phyloP scores from a whole-genome alignment of 2,329 filamentous ascomycete species.

The Alternaria consortialis region DNA sequence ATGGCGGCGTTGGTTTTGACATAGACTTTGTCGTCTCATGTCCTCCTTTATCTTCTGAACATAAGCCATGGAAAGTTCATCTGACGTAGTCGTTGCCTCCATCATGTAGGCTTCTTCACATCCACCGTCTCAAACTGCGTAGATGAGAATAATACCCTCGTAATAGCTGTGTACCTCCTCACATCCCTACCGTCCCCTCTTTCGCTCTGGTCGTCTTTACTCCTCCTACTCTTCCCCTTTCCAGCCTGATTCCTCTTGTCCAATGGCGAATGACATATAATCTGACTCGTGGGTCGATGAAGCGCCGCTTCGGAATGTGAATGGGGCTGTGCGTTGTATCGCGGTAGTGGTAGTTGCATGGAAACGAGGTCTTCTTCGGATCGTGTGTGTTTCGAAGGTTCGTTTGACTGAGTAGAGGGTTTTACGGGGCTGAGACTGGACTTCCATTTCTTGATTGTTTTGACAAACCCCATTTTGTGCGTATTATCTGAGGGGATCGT shows the following conservation, averaged over 20 bases:
- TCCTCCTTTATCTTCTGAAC: not conserved
- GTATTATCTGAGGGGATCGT: not conserved
- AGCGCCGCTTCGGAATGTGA: not conserved
- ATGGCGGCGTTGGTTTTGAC: not conserved
- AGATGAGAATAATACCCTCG: not conserved
- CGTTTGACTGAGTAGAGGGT: not conserved
- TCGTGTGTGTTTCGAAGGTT: not conserved
- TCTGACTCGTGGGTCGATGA: not conserved
- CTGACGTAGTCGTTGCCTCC: not conserved
- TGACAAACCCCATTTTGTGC: slow-evolving; percentile 3
- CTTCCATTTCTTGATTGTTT: slow-evolving; percentile 1
- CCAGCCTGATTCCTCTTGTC: slow-evolving; percentile 6
- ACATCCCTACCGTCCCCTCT: not conserved
- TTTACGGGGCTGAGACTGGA: not conserved
- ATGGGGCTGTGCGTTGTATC: not conserved
- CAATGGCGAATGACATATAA: slow-evolving; percentile 11
- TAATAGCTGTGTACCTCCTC: not conserved
- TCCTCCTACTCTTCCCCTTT: not conserved
- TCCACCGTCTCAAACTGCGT: not conserved
- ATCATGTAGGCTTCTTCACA: not conserved
- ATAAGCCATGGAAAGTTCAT: not conserved
- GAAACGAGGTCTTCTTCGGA: slow-evolving; percentile 13
- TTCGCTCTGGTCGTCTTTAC: not conserved
- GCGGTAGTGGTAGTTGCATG: not conserved
- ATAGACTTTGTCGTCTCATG: too few relatives aligned